Conservation (phyloP, 768 basidiomycete species). For the Lentinula sp. region DNA sequence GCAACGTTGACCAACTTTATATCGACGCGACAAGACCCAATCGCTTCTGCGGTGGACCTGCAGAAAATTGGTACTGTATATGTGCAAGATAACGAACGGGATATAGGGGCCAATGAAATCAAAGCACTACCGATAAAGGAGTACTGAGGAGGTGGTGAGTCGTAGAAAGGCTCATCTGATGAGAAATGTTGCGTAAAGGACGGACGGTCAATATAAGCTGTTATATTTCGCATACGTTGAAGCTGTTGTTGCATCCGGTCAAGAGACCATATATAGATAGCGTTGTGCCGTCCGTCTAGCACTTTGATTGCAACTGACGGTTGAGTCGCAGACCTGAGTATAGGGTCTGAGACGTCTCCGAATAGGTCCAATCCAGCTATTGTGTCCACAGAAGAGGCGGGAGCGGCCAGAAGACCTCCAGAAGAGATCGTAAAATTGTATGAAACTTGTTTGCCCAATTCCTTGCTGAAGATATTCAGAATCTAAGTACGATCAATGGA, state of each 20-base stretch:
- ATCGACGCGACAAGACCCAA: slow-evolving; percentile 88
- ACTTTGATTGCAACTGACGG: slow-evolving; percentile 89
- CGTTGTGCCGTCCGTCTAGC: slow-evolving; percentile 79
- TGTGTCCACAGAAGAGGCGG: slow-evolving; percentile 78
- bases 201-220: slow-evolving; percentile 85
- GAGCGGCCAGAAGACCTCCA: slow-evolving; percentile 70
- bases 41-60: slow-evolving; percentile 90
- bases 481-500: neutral
- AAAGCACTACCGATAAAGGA: slow-evolving; percentile 90
- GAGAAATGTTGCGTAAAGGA: slow-evolving; percentile 94
- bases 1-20: slow-evolving; percentile 75
- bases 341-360: slow-evolving; percentile 86
- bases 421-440: slow-evolving; percentile 94
- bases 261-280: slow-evolving; percentile 89
- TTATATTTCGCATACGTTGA: slow-evolving; percentile 89
- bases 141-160: slow-evolving; percentile 80
- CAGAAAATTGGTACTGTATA: slow-evolving; percentile 88
- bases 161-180: slow-evolving; percentile 89
- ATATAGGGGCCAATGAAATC: slow-evolving; percentile 76
- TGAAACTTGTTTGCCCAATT: slow-evolving; percentile 78
- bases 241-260: slow-evolving; percentile 85
- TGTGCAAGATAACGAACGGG: slow-evolving; percentile 65
- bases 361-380: slow-evolving; percentile 87
- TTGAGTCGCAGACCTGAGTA: slow-evolving; percentile 64
- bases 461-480: slow-evolving; percentile 47